Evolutionary conservation across 495 filamentous ascomycete genomes (phyloP).

Genomic region (Penicillium desertorum): DNA sequence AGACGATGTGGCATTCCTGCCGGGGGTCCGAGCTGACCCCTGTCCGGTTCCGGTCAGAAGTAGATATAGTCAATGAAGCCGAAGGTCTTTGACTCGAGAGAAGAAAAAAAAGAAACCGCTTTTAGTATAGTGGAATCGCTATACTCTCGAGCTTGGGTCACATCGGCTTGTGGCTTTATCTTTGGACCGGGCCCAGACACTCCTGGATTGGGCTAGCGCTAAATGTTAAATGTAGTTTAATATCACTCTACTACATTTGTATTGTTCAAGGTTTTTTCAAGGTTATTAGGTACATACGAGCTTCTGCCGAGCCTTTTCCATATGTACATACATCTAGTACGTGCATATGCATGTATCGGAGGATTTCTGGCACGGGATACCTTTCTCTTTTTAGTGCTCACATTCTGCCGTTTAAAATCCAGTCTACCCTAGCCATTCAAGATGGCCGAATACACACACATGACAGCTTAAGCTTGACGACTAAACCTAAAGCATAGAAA

Average conservation of each 20-base stretch:
- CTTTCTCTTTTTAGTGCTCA: no score
- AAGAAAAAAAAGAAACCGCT: not conserved
- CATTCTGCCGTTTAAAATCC: no score
- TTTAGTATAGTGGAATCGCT: not conserved
- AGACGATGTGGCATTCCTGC: not conserved
- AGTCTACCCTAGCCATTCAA: no score
- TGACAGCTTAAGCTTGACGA: no score
- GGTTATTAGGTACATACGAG: not conserved
- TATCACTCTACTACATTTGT: not conserved
- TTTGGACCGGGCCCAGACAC: not conserved
- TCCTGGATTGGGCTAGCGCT: not conserved
- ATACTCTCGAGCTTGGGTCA: not conserved
- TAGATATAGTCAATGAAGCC: not conserved
- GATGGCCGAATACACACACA: no score
- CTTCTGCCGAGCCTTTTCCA: not conserved
- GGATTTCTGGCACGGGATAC: no score
- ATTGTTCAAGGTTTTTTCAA: no score
- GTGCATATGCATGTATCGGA: no score
- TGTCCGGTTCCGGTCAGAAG: not conserved
- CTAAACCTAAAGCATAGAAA: no score
- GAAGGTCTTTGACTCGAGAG: not conserved
- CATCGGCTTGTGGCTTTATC: conserved; percentile 5
- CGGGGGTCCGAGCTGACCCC: not conserved
- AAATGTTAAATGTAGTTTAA: not conserved
- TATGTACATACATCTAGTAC: no score